Percentiles rank a stretch among this genome's conserved stretches.
phyloP scores from a whole-genome alignment of 441 rosid genomes.

The Populus trichocarpa region DNA sequence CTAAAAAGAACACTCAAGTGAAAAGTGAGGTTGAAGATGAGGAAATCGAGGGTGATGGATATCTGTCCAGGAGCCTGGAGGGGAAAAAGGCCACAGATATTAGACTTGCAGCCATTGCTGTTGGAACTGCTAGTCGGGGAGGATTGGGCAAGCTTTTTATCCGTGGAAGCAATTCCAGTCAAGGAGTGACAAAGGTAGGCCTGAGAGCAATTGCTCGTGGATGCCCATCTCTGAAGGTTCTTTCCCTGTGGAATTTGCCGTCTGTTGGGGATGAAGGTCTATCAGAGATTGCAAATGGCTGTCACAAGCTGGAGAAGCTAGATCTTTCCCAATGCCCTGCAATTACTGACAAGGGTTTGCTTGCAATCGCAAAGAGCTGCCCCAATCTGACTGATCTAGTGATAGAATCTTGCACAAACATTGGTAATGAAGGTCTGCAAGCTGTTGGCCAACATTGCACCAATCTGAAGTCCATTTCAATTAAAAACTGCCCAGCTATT shows the following conservation, averaged over 20 bases:
- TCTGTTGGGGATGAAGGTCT: conserved; percentile 59
- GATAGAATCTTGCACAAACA: conserved; percentile 65
- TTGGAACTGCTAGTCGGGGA: conserved; percentile 75
- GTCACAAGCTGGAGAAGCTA: conserved; percentile 71
- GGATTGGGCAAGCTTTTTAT: conserved; percentile 77
- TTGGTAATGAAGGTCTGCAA: conserved; percentile 77
- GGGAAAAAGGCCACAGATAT: conserved; percentile 91
- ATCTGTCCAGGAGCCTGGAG: conserved; percentile 73
- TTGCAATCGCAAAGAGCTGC: conserved; percentile 70
- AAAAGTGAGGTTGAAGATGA: conserved; percentile 23
- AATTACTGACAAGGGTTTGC: conserved; percentile 63
- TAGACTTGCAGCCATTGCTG: conserved; percentile 82
- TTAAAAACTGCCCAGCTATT: conserved; percentile 71
- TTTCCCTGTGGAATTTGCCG: conserved; percentile 73
- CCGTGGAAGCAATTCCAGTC: conserved; percentile 44
- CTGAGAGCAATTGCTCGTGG: conserved; percentile 65
- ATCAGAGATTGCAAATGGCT: conserved; percentile 62
- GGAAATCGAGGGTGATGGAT: conserved; percentile 54
- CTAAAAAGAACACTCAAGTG: conserved; percentile 14
- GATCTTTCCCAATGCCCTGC: conserved; percentile 63
- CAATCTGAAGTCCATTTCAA: conserved; percentile 58
- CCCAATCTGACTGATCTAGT: conserved; percentile 61
- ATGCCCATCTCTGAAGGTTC: conserved; percentile 63
- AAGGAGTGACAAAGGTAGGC: conserved; percentile 63
- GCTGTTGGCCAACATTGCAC: conserved; percentile 65